Evolutionary conservation across 345 rosid genomes (phyloP), one percentile per base, ranked within the genome.

Genomic region (Microcos paniculata): DNA sequence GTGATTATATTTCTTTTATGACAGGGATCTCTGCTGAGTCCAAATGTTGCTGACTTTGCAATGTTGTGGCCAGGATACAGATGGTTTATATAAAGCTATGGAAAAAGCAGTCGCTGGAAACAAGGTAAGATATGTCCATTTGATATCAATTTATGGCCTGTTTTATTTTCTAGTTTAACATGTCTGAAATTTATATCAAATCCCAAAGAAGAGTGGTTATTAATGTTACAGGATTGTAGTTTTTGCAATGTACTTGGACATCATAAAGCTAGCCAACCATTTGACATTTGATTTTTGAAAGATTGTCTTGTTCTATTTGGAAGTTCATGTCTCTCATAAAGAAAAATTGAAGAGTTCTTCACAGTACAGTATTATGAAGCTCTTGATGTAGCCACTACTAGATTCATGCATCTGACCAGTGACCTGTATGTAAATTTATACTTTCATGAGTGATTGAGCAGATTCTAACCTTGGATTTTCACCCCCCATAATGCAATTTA

Each of bases 11-110:
- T 80, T 82, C 84, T 80, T 78, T 82, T 81, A 82, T 86, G 91
- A 81, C 87, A 89, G 91, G 89, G 90, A 74, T 81, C 85, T 85
- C 46, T 82, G 85, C 87, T 84, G 84, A 84, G 87, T 85, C 79
- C 85, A 80, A 85, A 80, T 82, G 87, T 84, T 89, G 91, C 89
- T 90, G 88, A 91, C 90, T 89, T 86, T 91, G 85, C 92, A 85
- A 83, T 89, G 86, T 87, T 89, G 80, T 89, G 92, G 80, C 75
- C 96, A 91, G 93, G 96, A 87, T 80, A 83, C 91, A 78, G 92
- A 87, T 75, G 86, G 83, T 79, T 81, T 91, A 76, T 73, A 77
- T 80, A 79, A 85, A 73, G 96, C 92, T 78, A 81, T 88, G 90
- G 86, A 69, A 80, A 83, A 83, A 64, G 91, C 89, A 46, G 74